Conservation (phyloP, 108 stramenopile genomes). For the Cylindrotheca closterium region DNA sequence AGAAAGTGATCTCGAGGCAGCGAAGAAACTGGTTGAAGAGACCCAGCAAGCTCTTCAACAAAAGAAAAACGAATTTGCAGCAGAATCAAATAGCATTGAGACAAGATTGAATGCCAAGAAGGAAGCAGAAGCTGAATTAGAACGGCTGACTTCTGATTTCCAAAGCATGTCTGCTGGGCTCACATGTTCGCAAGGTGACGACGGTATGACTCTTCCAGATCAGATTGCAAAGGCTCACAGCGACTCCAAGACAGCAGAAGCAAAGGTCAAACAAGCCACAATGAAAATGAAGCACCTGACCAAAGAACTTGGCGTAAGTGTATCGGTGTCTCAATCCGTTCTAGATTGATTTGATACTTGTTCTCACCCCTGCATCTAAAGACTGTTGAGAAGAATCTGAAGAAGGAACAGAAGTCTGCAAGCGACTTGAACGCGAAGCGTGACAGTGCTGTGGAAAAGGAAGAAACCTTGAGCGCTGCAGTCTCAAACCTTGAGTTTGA, state of each 20-base stretch:
- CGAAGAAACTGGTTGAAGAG: slow-evolving; percentile 58
- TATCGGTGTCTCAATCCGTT: background rate
- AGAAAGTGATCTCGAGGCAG: slow-evolving; percentile 68
- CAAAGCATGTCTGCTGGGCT: slow-evolving; percentile 91
- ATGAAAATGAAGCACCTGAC: slow-evolving; percentile 90
- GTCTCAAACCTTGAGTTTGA: slow-evolving; percentile 57
- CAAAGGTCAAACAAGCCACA: slow-evolving; percentile 84
- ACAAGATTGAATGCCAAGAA: slow-evolving; percentile 49
- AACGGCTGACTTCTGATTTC: slow-evolving; percentile 62
- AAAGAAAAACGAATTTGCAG: slow-evolving; percentile 62
- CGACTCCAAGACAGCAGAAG: slow-evolving; percentile 87
- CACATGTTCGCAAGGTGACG: slow-evolving; percentile 71
- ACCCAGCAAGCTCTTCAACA: slow-evolving; percentile 44
- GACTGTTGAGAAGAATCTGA: slow-evolving; percentile 84
- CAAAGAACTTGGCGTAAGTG: slow-evolving; percentile 69
- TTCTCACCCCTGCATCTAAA: slow-evolving; percentile 21
- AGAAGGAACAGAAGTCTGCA: slow-evolving; percentile 75
- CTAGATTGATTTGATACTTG: background rate
- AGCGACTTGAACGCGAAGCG: slow-evolving; percentile 57
- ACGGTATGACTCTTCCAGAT: slow-evolving; percentile 79
- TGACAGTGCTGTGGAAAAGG: slow-evolving; percentile 52
- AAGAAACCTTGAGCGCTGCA: slow-evolving; percentile 34
- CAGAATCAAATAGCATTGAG: slow-evolving; percentile 56
- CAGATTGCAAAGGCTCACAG: slow-evolving; percentile 84
- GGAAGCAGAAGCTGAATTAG: slow-evolving; percentile 61